A percentile compares a stretch with the other conserved stretches of the same genome.
These are phyloP conservation scores for Escovopsis weberi DNA, from an alignment of 2,329 filamentous ascomycete genomes.

Conservation along the genomic window DNA sequence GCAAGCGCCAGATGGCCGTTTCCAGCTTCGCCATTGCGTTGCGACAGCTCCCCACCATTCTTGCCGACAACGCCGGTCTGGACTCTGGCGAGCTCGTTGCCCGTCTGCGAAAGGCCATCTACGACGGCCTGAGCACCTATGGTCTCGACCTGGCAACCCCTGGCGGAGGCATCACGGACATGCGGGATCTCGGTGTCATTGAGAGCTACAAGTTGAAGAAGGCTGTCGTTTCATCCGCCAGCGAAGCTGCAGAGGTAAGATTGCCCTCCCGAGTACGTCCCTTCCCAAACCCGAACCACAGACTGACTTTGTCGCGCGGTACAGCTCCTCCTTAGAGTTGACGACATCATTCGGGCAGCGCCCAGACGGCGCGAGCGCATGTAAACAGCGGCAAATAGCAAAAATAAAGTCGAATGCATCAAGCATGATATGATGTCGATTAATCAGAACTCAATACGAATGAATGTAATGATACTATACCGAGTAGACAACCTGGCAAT, in stretches of 20 bases:
- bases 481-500: conserved; percentile 16
- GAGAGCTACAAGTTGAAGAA: conserved; percentile 98
- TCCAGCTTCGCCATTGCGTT: conserved; percentile 79
- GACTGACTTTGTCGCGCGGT: not conserved
- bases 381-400: conserved; percentile 16
- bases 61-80: conserved; percentile 93
- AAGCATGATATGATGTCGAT: conserved; percentile 4
- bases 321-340: conserved; percentile 81
- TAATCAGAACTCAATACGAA: conserved; percentile 13
- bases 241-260: conserved; percentile 87
- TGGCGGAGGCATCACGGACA: conserved; percentile 85
- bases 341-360: conserved; percentile 93
- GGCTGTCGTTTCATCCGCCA: conserved; percentile 92
- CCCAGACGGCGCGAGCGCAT: conserved; percentile 43
- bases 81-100: conserved; percentile 92
- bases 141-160: conserved; percentile 80
- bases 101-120: conserved; percentile 81
- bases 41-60: conserved; percentile 85
- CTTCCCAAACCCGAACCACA: not conserved
- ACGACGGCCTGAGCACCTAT: conserved; percentile 84
- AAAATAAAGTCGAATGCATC: conserved; percentile 9
- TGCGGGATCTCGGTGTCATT: conserved; percentile 88
- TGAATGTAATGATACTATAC: conserved; percentile 23
- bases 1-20: conserved; percentile 92
- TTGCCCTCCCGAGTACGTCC: not conserved